These are phyloP conservation scores for Colletotrichum zoysiae DNA, from an alignment of 2,329 filamentous ascomycete species.

Conservation along the genomic window DNA sequence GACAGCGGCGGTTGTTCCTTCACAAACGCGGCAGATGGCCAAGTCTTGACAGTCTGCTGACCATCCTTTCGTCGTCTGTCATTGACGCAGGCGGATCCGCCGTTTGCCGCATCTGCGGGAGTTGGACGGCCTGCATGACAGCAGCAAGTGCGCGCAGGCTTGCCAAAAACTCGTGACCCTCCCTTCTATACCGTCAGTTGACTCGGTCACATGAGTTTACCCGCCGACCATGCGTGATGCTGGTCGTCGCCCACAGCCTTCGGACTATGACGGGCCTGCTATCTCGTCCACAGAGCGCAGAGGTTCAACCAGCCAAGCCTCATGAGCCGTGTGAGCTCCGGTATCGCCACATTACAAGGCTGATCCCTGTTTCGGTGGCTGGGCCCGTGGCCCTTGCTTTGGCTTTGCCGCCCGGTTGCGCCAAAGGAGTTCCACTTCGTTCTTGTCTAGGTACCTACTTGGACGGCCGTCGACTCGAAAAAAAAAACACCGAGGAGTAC, in stretches of 20 bases:
- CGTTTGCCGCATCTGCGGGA: slow-evolving; percentile 26
- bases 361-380: slow-evolving; percentile 27
- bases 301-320: slow-evolving; percentile 20
- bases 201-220: slow-evolving; percentile 26
- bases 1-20: slow-evolving; percentile 28
- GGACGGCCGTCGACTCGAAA: slow-evolving; percentile 1
- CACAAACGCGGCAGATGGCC: slow-evolving; percentile 32
- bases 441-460: background rate
- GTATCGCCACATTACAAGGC: slow-evolving; percentile 26
- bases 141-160: slow-evolving; percentile 25
- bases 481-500: background rate
- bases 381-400: slow-evolving; percentile 22
- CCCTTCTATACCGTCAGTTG: slow-evolving; percentile 28
- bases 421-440: slow-evolving; percentile 24
- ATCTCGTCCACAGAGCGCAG: background rate
- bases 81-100: slow-evolving; percentile 24
- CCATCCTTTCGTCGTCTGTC: slow-evolving; percentile 15
- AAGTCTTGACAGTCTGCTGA: slow-evolving; percentile 33
- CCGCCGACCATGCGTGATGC: background rate
- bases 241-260: slow-evolving; percentile 2
- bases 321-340: slow-evolving; percentile 26
- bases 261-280: background rate
- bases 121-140: slow-evolving; percentile 12
- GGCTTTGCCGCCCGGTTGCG: slow-evolving; percentile 28
- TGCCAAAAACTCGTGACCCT: slow-evolving; percentile 27